Conservation (phyloP, 2,329 filamentous ascomycete genomes). For the Aspergillus sp. region DNA sequence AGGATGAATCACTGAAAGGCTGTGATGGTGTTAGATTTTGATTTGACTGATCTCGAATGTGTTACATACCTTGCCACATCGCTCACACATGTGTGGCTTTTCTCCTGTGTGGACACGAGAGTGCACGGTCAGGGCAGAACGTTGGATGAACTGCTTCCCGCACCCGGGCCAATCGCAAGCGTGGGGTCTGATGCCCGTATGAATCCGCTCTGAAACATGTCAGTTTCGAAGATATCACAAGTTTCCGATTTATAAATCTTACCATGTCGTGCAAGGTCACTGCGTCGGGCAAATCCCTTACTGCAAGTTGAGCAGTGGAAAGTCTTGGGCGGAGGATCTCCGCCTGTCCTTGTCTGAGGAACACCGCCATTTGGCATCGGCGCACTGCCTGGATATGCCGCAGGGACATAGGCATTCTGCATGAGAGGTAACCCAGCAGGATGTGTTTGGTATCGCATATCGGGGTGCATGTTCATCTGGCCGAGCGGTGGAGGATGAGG, state of each 20-base stretch:
- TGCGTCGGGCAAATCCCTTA: conserved; percentile 88
- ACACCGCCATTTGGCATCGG: conserved; percentile 42
- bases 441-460: conserved; percentile 51
- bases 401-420: conserved; percentile 50
- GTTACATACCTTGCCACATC: conserved; percentile 81
- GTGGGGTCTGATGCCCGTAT: conserved; percentile 85
- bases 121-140: conserved; percentile 92
- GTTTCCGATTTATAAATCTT: conserved; percentile 33
- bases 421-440: conserved; percentile 51
- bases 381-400: conserved; percentile 41
- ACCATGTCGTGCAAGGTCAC: conserved; percentile 94
- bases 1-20: conserved; percentile 96
- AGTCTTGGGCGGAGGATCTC: conserved; percentile 59
- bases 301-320: conserved; percentile 86
- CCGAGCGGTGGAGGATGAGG: conserved; percentile 50
- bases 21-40: conserved; percentile 33
- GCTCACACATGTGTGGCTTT: conserved; percentile 96
- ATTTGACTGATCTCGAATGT: not conserved
- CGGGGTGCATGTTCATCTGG: conserved; percentile 48
- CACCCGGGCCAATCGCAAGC: conserved; percentile 86
- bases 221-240: not conserved
- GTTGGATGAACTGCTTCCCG: conserved; percentile 95
- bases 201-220: conserved; percentile 72
- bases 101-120: conserved; percentile 94
- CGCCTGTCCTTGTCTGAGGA: conserved; percentile 38